Percentiles rank a stretch among this genome's conserved stretches.
Evolutionary conservation across 495 filamentous ascomycete species (phyloP).

Genomic region (Penicillium robsamsonii): DNA sequence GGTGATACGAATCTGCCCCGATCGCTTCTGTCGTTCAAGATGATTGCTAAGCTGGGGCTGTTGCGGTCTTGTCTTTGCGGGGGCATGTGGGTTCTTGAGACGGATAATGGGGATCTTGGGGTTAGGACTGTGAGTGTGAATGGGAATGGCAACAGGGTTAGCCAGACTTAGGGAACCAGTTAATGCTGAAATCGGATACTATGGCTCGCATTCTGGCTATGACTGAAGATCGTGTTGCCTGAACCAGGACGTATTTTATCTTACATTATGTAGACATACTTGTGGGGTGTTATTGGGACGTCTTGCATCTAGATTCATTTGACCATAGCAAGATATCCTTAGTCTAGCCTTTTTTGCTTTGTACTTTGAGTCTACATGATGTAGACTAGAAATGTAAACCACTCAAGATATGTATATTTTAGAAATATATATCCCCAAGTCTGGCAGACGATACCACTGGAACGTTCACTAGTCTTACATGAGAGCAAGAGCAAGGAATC

Average conservation of each 20-base stretch:
- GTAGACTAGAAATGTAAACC: background rate
- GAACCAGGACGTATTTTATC: background rate
- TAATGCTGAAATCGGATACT: background rate
- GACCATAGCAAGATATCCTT: background rate
- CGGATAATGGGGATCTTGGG: slow-evolving; percentile 17
- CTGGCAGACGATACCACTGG: background rate
- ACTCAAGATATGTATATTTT: background rate
- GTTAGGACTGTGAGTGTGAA: background rate
- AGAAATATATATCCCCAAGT: background rate
- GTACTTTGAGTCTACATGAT: background rate
- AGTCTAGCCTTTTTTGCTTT: background rate
- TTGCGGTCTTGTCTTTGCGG: slow-evolving; percentile 46
- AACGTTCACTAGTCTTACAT: background rate
- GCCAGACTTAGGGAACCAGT: background rate
- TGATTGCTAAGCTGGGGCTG: slow-evolving; percentile 42
- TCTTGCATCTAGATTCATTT: background rate
- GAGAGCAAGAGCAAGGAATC: slow-evolving; percentile 3
- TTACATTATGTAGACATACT: background rate
- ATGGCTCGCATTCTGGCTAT: background rate
- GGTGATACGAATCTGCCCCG: slow-evolving; percentile 36
- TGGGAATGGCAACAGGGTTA: background rate
- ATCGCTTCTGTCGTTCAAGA: slow-evolving; percentile 37
- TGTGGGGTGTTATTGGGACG: background rate
- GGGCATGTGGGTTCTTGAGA: slow-evolving; percentile 43
- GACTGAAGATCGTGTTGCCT: background rate